A percentile compares a stretch with the other conserved stretches of the same genome.
Evolutionary conservation across 2,329 filamentous ascomycete genomes (phyloP).

Genomic region (Meredithiella fracta): DNA sequence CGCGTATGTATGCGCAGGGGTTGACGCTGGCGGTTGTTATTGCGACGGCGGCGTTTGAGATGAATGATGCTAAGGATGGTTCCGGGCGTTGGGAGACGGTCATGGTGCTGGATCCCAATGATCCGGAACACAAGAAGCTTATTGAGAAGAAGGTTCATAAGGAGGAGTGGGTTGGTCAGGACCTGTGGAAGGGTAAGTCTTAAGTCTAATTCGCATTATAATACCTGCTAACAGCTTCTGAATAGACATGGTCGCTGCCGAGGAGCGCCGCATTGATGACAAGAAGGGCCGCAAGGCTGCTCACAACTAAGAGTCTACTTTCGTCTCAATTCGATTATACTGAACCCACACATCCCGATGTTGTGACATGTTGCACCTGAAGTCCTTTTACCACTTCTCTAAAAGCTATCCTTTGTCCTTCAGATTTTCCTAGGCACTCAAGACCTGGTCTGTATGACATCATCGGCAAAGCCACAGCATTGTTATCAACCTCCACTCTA

Average conservation of each 20-base stretch:
- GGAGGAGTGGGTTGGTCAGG: conserved; percentile 74
- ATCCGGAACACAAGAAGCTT: conserved; percentile 65
- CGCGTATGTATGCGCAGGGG: conserved; percentile 84
- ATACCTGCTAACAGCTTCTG: not conserved
- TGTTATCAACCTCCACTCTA: not conserved
- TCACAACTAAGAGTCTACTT: not conserved
- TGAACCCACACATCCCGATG: not conserved
- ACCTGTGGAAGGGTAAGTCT: conserved; percentile 74
- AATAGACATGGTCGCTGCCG: conserved; percentile 68
- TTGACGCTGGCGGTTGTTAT: conserved; percentile 73
- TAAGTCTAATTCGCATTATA: not conserved
- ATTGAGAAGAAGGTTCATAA: conserved; percentile 81
- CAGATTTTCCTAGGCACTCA: not conserved
- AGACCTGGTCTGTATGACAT: not conserved
- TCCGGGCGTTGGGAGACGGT: conserved; percentile 72
- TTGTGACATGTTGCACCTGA: not conserved
- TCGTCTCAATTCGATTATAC: not conserved
- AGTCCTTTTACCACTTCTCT: not conserved
- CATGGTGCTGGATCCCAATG: conserved; percentile 61
- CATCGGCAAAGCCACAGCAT: not conserved
- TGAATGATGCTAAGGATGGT: conserved; percentile 57
- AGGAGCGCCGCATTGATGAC: conserved; percentile 44
- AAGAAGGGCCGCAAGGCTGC: conserved; percentile 19
- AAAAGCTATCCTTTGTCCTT: not conserved
- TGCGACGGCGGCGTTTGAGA: conserved; percentile 68